phyloP scores from a whole-genome alignment of 225 moss, liverwort and hornwort species.

The Bryoerythrophyllum caledonicum region DNA sequence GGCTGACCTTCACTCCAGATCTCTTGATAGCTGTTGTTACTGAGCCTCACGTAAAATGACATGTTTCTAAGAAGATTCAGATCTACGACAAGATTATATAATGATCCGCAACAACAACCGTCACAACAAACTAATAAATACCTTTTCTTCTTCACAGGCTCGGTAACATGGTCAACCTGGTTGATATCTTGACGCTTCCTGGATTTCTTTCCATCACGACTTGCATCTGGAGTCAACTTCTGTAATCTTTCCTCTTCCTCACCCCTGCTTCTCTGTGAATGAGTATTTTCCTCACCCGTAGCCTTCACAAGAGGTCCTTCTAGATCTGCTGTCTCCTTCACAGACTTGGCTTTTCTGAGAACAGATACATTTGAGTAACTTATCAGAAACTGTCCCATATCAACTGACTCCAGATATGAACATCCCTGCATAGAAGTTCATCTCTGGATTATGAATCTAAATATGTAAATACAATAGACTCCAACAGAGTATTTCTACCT shows the following conservation, averaged over 20 bases:
- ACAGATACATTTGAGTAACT: neutral
- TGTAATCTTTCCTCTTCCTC: slow-evolving; percentile 13
- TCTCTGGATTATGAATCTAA: neutral
- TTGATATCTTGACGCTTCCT: slow-evolving; percentile 42
- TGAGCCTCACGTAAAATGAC: slow-evolving; percentile 6
- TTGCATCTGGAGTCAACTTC: slow-evolving; percentile 28
- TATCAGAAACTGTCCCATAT: neutral
- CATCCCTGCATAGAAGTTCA: neutral
- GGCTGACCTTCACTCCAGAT: neutral
- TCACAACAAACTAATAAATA: slow-evolving; percentile 11
- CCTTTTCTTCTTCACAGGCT: slow-evolving; percentile 27
- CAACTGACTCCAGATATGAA: neutral
- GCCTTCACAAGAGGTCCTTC: slow-evolving; percentile 24
- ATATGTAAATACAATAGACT: neutral
- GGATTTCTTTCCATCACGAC: slow-evolving; percentile 38
- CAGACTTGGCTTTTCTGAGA: slow-evolving; percentile 41
- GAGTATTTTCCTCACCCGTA: slow-evolving; percentile 12
- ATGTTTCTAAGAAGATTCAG: neutral
- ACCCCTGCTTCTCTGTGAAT: neutral
- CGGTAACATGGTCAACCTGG: slow-evolving; percentile 27
- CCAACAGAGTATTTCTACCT: neutral
- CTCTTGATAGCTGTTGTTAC: slow-evolving; percentile 2
- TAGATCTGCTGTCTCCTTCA: slow-evolving; percentile 28
- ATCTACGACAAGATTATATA: neutral
- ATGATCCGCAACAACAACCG: neutral